A percentile compares a stretch with the other conserved stretches of the same genome.
Conservation (phyloP, 192 early-diverging fungal genomes). For the Rhizoclosmatium globosum region DNA sequence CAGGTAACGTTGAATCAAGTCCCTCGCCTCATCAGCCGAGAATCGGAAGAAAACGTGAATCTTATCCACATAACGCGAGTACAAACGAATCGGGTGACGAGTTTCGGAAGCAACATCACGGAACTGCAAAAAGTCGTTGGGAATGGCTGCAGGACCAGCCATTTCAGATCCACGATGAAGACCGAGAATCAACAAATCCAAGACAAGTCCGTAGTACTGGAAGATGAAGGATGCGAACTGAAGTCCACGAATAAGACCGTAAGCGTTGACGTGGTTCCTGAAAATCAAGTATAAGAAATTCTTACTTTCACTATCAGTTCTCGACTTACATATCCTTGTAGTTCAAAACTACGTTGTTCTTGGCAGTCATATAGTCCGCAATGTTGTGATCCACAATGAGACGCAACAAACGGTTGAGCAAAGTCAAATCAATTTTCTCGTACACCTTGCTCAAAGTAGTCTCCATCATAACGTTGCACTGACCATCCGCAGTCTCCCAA, state of each 20-base stretch:
- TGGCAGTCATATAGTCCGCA: slow-evolving; percentile 99
- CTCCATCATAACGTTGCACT: slow-evolving; percentile 97
- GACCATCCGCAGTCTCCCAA: slow-evolving; percentile 90
- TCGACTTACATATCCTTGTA: slow-evolving; percentile 93
- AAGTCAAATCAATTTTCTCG: slow-evolving; percentile 97
- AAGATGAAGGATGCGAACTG: slow-evolving; percentile 98
- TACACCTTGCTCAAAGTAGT: slow-evolving; percentile 91
- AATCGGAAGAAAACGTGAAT: slow-evolving; percentile 96
- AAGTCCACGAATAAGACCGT: slow-evolving; percentile 95
- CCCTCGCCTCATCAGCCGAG: slow-evolving; percentile 90
- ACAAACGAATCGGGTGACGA: slow-evolving; percentile 96
- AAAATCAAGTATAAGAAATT: neutral
- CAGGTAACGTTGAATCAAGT: slow-evolving; percentile 94
- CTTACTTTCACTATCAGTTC: neutral
- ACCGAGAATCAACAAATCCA: slow-evolving; percentile 94
- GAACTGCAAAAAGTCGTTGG: slow-evolving; percentile 98
- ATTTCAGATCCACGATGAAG: slow-evolving; percentile 95
- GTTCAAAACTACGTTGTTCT: slow-evolving; percentile 97
- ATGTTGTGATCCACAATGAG: slow-evolving; percentile 98
- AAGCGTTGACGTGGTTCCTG: slow-evolving; percentile 92
- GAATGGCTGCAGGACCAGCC: slow-evolving; percentile 90
- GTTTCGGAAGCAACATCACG: slow-evolving; percentile 89
- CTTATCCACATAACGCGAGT: slow-evolving; percentile 93
- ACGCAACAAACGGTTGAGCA: slow-evolving; percentile 91
- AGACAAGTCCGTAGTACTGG: slow-evolving; percentile 98